Evolutionary conservation across 495 filamentous ascomycete species (phyloP).

Genomic region (Ramalina peruviana): DNA sequence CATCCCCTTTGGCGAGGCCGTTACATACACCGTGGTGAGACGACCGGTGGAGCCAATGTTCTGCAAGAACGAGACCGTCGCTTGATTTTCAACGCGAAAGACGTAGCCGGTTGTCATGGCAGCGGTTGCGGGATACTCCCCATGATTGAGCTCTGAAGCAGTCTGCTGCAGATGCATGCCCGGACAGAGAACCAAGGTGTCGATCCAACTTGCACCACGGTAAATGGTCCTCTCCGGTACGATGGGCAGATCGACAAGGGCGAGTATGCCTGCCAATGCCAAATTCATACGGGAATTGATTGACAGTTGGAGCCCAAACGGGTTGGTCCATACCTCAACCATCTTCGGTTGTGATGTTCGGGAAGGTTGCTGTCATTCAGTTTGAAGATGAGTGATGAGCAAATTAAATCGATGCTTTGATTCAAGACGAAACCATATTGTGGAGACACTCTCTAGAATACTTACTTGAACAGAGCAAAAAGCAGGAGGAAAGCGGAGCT

Average conservation of each 20-base stretch:
- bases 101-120: conserved; percentile 25
- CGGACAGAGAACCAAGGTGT: conserved; percentile 41
- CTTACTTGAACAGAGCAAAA: no score
- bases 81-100: conserved; percentile 39
- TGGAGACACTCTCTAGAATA: no score
- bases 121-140: conserved; percentile 17
- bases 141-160: conserved; percentile 26
- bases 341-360: no score
- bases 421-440: no score
- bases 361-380: no score
- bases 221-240: conserved; percentile 39
- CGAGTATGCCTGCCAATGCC: conserved; percentile 36
- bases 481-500: no score
- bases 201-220: conserved; percentile 36
- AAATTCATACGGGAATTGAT: conserved; percentile 15
- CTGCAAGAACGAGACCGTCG: conserved; percentile 37
- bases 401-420: no score
- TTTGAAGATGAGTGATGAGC: no score
- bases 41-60: conserved; percentile 29
- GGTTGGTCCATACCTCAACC: no score
- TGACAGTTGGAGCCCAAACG: no score
- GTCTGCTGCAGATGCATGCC: conserved; percentile 47
- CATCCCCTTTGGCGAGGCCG: not conserved
- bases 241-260: conserved; percentile 41
- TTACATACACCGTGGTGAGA: conserved; percentile 32